These are phyloP conservation scores for Anisodus acutangulus DNA, from an alignment of 257 asterid genomes.

Conservation along the genomic window DNA sequence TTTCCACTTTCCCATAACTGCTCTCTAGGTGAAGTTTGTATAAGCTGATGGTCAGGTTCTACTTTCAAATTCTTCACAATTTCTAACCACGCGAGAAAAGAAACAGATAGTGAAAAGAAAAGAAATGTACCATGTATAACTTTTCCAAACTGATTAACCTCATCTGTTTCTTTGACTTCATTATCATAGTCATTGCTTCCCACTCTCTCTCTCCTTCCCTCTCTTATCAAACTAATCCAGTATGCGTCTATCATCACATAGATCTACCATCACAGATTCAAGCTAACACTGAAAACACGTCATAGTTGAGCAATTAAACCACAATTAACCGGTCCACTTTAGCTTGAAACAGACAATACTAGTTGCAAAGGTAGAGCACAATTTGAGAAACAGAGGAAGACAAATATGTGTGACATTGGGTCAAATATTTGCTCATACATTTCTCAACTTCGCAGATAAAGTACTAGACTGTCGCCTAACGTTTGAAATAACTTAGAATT, in stretches of 20 bases:
- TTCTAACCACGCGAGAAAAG: neutral
- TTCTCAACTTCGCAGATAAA: too few species aligned
- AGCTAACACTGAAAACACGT: neutral
- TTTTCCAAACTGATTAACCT: neutral
- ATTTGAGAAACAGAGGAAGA: neutral
- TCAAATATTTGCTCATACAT: too few species aligned
- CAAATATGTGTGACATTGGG: neutral
- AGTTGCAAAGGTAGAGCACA: neutral
- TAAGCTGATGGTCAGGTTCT: neutral
- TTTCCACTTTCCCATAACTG: neutral
- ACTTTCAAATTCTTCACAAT: neutral
- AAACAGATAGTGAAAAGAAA: neutral
- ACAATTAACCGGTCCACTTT: neutral
- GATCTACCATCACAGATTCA: neutral
- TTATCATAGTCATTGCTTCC: neutral
- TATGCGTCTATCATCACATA: neutral
- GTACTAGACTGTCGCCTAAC: too few species aligned
- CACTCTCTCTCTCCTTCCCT: neutral
- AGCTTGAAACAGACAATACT: neutral
- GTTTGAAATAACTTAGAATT: too few species aligned
- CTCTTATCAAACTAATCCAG: neutral
- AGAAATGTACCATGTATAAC: neutral
- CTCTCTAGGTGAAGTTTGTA: neutral
- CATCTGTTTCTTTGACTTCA: constrained; percentile 18
- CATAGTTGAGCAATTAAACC: neutral